A percentile compares a stretch with the other conserved stretches of the same genome.
Conservation (phyloP, 306 rosid genomes). For the Acacia crassicarpa region DNA sequence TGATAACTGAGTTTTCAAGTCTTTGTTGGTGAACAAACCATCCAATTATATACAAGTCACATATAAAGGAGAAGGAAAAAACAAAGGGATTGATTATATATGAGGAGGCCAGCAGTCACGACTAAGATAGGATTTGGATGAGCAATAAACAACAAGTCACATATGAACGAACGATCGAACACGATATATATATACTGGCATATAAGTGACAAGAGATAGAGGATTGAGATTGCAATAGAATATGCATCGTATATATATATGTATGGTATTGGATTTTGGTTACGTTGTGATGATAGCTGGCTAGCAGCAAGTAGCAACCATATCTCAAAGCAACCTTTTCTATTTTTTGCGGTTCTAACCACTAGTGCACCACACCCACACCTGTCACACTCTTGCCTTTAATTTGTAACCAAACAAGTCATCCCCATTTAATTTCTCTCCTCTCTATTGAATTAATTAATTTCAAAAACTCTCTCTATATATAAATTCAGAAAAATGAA, state of each 20-base stretch:
- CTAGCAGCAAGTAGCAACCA: not conserved
- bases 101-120: conserved; percentile 36
- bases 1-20: conserved; percentile 25
- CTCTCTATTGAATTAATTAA: not conserved
- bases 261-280: not conserved
- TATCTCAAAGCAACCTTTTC: conserved; percentile 15
- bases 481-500: too few species aligned
- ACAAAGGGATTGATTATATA: not conserved
- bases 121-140: conserved; percentile 40
- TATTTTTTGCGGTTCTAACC: conserved; percentile 35
- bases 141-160: not conserved
- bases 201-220: not conserved
- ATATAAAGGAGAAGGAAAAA: conserved; percentile 13
- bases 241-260: not conserved
- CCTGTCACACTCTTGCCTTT: conserved; percentile 32
- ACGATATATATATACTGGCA: not conserved
- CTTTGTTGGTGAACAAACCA: conserved; percentile 48
- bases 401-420: conserved; percentile 46
- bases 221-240: not conserved
- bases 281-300: conserved; percentile 14
- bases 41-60: conserved; percentile 26
- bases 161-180: too few species aligned
- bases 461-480: not conserved
- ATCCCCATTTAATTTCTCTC: too few species aligned
- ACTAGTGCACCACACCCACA: conserved; percentile 38